A percentile compares a stretch with the other conserved stretches of the same genome.
phyloP scores from a whole-genome alignment of 352 stramenopile genomes.

The Plasmopara viticola region DNA sequence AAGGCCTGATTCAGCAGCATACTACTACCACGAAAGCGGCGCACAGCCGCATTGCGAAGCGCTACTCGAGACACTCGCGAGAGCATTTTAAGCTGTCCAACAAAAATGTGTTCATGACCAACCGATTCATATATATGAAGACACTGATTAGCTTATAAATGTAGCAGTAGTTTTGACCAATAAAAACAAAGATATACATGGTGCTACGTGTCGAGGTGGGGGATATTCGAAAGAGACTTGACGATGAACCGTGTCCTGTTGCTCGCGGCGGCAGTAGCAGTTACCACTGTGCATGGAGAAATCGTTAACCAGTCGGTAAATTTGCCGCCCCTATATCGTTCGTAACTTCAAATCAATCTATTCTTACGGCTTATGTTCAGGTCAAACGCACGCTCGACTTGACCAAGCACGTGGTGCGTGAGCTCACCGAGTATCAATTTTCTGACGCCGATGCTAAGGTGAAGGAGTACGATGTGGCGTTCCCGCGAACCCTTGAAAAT shows the following conservation, averaged over 20 bases:
- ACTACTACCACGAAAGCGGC: constrained; percentile 32
- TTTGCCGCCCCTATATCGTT: not conserved
- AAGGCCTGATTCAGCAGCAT: constrained; percentile 44
- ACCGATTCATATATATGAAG: constrained; percentile 11
- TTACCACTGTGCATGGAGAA: constrained; percentile 30
- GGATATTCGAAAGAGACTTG: constrained; percentile 6
- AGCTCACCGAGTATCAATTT: constrained; percentile 70
- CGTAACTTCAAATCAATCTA: not conserved
- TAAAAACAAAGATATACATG: constrained; percentile 7
- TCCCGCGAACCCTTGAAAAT: constrained; percentile 46
- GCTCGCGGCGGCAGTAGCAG: constrained; percentile 27
- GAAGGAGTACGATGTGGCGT: constrained; percentile 53
- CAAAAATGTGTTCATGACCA: constrained; percentile 17
- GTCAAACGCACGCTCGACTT: constrained; percentile 75
- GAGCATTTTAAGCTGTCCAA: constrained; percentile 41
- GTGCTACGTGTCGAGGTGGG: constrained; percentile 21
- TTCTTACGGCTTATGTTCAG: constrained; percentile 14
- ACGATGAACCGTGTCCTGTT: constrained; percentile 29
- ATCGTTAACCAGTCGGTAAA: constrained; percentile 74
- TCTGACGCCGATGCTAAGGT: constrained; percentile 48
- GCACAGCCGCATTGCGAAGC: constrained; percentile 38
- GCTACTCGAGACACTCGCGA: constrained; percentile 65
- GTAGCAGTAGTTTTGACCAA: constrained; percentile 8
- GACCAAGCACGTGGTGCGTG: constrained; percentile 76
- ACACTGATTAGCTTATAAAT: constrained; percentile 15